A percentile compares a stretch with the other conserved stretches of the same genome.
Conservation (phyloP, 805 yeast genomes). For the Lachancea waltii region DNA sequence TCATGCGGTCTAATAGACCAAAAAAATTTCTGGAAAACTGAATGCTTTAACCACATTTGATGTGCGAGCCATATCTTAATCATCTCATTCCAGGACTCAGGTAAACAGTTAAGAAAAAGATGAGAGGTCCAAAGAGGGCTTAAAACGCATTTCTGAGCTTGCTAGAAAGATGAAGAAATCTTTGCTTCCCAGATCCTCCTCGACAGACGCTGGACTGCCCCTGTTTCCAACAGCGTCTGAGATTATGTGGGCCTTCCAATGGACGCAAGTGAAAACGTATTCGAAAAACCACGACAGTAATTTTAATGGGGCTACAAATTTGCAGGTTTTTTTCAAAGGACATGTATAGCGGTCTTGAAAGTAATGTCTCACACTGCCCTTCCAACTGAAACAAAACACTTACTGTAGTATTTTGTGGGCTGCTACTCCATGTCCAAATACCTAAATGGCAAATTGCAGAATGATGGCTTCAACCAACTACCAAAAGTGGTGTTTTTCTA, state of each 20-base stretch:
- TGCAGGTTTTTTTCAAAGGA: background rate
- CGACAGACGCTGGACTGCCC: constrained; percentile 3
- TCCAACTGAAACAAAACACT: background rate
- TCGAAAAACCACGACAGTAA: constrained; percentile 3
- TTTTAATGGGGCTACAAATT: background rate
- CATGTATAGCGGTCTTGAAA: constrained; percentile 1
- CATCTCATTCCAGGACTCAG: constrained; percentile 1
- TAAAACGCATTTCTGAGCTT: constrained; percentile 1
- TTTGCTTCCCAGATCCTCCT: background rate
- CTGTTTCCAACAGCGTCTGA: constrained; percentile 6
- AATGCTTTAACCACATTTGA: background rate
- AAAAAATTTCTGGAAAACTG: background rate
- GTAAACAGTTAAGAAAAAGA: background rate
- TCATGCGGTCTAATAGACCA: background rate
- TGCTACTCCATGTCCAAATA: constrained; percentile 6
- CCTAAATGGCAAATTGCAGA: constrained; percentile 1
- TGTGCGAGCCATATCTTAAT: constrained; percentile 7
- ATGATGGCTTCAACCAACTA: constrained; percentile 1
- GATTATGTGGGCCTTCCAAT: constrained; percentile 4
- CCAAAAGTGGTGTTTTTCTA: constrained; percentile 3
- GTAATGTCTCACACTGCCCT: background rate
- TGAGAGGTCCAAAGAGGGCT: background rate
- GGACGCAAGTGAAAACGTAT: constrained; percentile 7
- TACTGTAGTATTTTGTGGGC: constrained; percentile 7
- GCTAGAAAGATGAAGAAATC: constrained; percentile 1